Evolutionary conservation across 345 rosid species (phyloP).

Genomic region (Hypericum androsaemum): DNA sequence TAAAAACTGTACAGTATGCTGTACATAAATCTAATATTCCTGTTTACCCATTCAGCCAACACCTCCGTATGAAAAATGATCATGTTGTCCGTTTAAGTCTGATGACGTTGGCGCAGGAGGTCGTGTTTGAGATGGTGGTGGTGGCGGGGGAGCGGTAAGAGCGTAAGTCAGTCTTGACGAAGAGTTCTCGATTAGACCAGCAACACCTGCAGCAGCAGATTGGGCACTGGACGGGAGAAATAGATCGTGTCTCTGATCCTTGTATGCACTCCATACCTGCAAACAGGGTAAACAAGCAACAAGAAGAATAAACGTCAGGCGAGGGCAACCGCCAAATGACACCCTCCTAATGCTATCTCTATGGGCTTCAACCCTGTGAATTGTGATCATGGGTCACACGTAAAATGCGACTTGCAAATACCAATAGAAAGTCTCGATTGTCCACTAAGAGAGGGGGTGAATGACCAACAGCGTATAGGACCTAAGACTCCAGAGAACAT

Average conservation of each 20-base stretch:
- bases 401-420: too few relatives aligned
- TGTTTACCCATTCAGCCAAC: too few relatives aligned
- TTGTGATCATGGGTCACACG: too few relatives aligned
- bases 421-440: too few relatives aligned
- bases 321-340: too few relatives aligned
- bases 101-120: constrained; percentile 16
- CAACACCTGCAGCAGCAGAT: constrained; percentile 89
- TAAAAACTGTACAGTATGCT: too few relatives aligned
- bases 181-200: constrained; percentile 87
- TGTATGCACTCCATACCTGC: constrained; percentile 93
- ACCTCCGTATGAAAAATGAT: too few relatives aligned
- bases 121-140: constrained; percentile 28
- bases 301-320: too few relatives aligned
- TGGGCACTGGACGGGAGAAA: constrained; percentile 93
- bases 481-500: neutral
- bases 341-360: too few relatives aligned
- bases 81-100: too few relatives aligned
- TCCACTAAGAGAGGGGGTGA: neutral
- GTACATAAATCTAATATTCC: too few relatives aligned
- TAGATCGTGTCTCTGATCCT: constrained; percentile 96
- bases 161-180: constrained; percentile 72
- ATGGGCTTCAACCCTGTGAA: too few relatives aligned
- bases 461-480: neutral
- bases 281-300: neutral
- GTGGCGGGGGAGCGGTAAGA: constrained; percentile 61